Base-by-base conservation (phyloP, 2,329 filamentous ascomycete species). In the Sporothrix variecibatus region DNA sequence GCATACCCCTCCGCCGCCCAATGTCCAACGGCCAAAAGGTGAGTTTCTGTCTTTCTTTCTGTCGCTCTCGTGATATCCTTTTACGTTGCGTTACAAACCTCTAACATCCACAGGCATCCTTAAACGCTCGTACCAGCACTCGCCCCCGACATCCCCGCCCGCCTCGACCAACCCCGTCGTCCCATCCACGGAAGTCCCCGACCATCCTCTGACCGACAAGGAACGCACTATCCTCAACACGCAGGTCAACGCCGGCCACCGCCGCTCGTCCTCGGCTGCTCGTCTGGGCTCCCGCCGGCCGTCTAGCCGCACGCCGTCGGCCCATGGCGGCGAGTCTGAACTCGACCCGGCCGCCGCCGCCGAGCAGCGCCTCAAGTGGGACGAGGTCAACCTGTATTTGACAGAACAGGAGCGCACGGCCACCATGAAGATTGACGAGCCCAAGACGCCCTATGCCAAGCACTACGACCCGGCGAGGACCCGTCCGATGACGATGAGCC, bases 351-450 rank as follows among this genome's bases (percentile, higher is more conserved):
- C 86, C 23, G 88, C 90, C 70, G 87, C 90, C 68, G 87, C 86
- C 74, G 91, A 89, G 74, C 92, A 93, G 76, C 91, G 94, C 76
- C 87, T 99, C 78, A 97, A 98, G 85, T 99, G 96, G 96, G 96
- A 99, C 82, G 96, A 99, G 85, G 96, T 94, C 64, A 99, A 99
- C 81, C 88, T 99, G 43, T 99, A 98, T 84, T 88, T 99, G 72
- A 96, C 96, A 8, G 96, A 99, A 85, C 95, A 98, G 83, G 94
- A 98, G 83, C 95, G 93, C 83, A 94, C 91, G 75, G 92, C 93
- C 76, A 98, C 95, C 75, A 99, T 99, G 96, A 99, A 98, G 87
- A 99, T 99, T 77, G 93, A 94, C 78, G 96, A 99, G 85, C 96
- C 96, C 76, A 99, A 99, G 87, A 99, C 96, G 8, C 96, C 96